Conservation (phyloP, 768 basidiomycete genomes). For the Rhizopogon sp. region DNA sequence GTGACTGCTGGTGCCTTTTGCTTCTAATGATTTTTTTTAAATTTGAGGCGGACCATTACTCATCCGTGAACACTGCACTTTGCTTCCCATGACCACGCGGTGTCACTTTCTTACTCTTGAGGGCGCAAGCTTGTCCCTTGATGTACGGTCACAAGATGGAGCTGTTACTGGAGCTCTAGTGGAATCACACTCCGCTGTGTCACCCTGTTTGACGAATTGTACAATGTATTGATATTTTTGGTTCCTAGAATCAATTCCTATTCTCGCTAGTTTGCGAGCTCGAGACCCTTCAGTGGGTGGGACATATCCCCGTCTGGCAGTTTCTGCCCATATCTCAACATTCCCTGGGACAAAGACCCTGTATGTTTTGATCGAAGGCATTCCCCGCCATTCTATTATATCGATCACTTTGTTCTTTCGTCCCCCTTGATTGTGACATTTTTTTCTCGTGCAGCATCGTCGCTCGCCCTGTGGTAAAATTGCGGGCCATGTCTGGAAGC, state of each 20-base stretch:
- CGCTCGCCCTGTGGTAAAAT: slow-evolving; percentile 54
- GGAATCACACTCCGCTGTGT: not conserved
- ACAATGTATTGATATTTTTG: slow-evolving; percentile 15
- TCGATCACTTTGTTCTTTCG: slow-evolving; percentile 7
- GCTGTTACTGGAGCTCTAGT: slow-evolving; percentile 1
- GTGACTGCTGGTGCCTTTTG: slow-evolving; percentile 19
- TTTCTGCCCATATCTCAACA: slow-evolving; percentile 12
- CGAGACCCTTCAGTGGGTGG: slow-evolving; percentile 47
- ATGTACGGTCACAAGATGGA: slow-evolving; percentile 2
- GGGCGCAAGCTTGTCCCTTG: not conserved
- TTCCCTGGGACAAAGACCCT: slow-evolving; percentile 12
- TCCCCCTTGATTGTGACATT: not conserved
- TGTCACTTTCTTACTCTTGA: not conserved
- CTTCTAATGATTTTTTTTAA: not conserved
- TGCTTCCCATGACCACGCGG: slow-evolving; percentile 5
- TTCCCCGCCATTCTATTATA: slow-evolving; percentile 13
- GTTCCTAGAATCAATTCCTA: slow-evolving; percentile 52
- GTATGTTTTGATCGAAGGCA: slow-evolving; percentile 9
- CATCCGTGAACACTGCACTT: slow-evolving; percentile 9
- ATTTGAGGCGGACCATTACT: slow-evolving; percentile 7
- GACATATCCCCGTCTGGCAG: slow-evolving; percentile 31
- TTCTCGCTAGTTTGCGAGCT: slow-evolving; percentile 54
- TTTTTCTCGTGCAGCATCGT: slow-evolving; percentile 35
- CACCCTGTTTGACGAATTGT: not conserved
- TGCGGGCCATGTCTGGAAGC: slow-evolving; percentile 47